Evolutionary conservation across 139 green algal species (phyloP).

Genomic region (Chlamydomonas applanata): DNA sequence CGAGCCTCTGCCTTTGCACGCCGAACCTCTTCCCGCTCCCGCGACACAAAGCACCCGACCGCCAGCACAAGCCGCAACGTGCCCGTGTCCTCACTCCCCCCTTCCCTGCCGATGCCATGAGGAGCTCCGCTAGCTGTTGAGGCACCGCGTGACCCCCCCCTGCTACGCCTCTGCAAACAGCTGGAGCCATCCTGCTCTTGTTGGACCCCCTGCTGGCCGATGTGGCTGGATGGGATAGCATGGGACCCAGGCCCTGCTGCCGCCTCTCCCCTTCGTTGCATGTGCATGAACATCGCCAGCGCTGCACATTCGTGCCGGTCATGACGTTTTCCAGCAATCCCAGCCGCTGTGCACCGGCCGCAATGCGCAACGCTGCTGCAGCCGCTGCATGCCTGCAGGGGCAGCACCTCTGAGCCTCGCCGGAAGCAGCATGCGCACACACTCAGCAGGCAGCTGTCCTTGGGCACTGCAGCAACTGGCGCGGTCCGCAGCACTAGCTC

Average conservation of each 20-base stretch:
- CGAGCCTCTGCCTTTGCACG: not conserved
- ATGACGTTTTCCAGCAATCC: not conserved
- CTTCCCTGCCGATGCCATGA: too few relatives aligned
- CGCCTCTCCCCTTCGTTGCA: not conserved
- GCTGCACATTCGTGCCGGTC: conserved; percentile 6
- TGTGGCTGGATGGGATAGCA: too few relatives aligned
- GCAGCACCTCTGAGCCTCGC: too few relatives aligned
- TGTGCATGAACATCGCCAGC: not conserved
- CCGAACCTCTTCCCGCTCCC: not conserved
- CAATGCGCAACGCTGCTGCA: not conserved
- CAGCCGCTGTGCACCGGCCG: not conserved
- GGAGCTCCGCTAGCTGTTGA: too few relatives aligned
- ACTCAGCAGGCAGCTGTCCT: conserved; percentile 5
- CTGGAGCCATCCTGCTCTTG: too few relatives aligned
- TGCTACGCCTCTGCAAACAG: not conserved
- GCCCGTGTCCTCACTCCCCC: conserved; percentile 1
- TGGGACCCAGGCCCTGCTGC: not conserved
- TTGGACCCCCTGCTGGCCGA: too few relatives aligned
- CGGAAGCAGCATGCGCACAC: conserved; percentile 6
- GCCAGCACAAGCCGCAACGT: conserved; percentile 11
- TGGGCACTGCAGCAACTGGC: conserved; percentile 8
- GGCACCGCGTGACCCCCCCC: too few relatives aligned
- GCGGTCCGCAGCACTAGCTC: conserved; percentile 5
- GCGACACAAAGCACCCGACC: not conserved
- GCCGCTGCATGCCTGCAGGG: not conserved